Evolutionary conservation across 768 basidiomycete species (phyloP).

Genomic region (Boletus rubescentipes): DNA sequence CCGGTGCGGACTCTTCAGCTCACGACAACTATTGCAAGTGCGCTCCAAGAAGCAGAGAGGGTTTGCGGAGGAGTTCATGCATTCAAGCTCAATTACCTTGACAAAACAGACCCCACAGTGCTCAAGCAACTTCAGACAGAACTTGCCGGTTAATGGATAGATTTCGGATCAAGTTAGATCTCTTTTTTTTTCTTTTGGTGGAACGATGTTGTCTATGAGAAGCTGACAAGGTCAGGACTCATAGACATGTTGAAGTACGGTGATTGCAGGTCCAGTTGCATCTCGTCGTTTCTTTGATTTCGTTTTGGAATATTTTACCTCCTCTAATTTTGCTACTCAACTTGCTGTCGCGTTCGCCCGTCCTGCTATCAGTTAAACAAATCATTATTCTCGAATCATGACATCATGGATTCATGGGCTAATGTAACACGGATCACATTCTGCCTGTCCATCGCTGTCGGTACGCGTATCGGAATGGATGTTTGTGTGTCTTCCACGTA

Average conservation of each 20-base stretch:
- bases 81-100: constrained; percentile 62
- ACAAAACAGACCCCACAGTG: constrained; percentile 70
- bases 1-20: constrained; percentile 68
- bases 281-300: too few species aligned
- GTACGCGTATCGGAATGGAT: constrained; percentile 46
- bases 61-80: constrained; percentile 54
- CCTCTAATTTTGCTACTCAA: not conserved
- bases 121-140: constrained; percentile 66
- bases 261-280: too few species aligned
- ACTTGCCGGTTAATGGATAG: constrained; percentile 27
- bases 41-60: constrained; percentile 64
- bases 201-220: too few species aligned
- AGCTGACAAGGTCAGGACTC: too few species aligned
- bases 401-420: constrained; percentile 8
- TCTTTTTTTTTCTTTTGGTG: too few species aligned
- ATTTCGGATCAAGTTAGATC: not conserved
- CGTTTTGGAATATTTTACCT: not conserved
- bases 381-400: constrained; percentile 1
- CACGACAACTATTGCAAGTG: constrained; percentile 54
- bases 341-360: constrained; percentile 2
- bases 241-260: too few species aligned
- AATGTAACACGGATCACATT: constrained; percentile 40
- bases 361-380: not conserved
- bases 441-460: constrained; percentile 48
- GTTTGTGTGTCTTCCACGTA: constrained; percentile 20